A percentile compares a stretch with the other conserved stretches of the same genome.
These are phyloP conservation scores for Malus hybrid DNA, from an alignment of 331 rosid genomes.

Conservation along the genomic window DNA sequence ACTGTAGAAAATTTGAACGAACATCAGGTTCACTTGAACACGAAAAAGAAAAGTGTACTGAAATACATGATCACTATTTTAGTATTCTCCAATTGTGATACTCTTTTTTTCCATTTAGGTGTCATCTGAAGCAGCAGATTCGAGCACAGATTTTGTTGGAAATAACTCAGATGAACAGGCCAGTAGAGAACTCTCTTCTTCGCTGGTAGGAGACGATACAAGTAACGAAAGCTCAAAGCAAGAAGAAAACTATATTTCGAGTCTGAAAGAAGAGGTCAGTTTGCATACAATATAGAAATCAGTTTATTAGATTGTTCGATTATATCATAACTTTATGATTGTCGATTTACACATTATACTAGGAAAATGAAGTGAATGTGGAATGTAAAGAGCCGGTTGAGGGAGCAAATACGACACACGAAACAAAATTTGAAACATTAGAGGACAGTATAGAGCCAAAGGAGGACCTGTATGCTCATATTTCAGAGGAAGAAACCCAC, in stretches of 20 bases:
- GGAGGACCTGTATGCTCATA: neutral
- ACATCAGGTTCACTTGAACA: constrained; percentile 9
- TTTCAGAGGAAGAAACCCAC: constrained; percentile 1
- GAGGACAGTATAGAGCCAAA: constrained; percentile 8
- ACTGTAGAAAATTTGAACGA: constrained; percentile 2
- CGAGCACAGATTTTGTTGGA: constrained; percentile 1
- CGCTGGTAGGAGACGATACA: neutral
- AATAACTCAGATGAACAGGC: constrained; percentile 10
- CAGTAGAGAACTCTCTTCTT: constrained; percentile 10
- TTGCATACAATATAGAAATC: neutral
- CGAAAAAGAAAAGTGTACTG: neutral
- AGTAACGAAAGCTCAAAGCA: constrained; percentile 10
- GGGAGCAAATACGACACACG: neutral
- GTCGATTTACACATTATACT: neutral
- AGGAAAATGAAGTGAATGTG: neutral
- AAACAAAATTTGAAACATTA: constrained; percentile 2
- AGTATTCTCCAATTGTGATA: neutral
- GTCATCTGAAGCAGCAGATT: neutral
- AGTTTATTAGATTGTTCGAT: neutral
- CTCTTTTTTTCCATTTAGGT: constrained; percentile 5
- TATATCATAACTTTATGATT: neutral
- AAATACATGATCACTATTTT: neutral
- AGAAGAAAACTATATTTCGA: neutral
- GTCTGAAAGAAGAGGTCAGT: constrained; percentile 23
- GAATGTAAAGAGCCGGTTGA: constrained; percentile 12